Percentiles rank a stretch among this genome's conserved stretches.
These are phyloP conservation scores for Apiospora rasikravindrae DNA, from an alignment of 2,329 filamentous ascomycete genomes.

Conservation along the genomic window DNA sequence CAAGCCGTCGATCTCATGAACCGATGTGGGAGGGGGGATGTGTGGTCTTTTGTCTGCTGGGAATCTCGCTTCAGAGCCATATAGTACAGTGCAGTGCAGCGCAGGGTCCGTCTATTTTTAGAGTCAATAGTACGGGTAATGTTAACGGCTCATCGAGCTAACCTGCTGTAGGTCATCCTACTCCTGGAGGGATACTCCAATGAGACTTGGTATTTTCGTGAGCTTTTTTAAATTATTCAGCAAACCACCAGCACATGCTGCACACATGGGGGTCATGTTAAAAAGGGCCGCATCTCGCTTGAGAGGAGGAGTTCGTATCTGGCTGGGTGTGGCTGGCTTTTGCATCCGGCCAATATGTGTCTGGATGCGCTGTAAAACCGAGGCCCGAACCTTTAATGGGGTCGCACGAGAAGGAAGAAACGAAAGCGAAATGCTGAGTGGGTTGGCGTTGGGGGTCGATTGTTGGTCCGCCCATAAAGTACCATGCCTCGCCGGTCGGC, in stretches of 20 bases:
- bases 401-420: background rate
- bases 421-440: background rate
- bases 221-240: background rate
- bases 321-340: background rate
- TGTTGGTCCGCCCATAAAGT: background rate
- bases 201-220: background rate
- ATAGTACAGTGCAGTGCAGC: background rate
- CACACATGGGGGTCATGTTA: background rate
- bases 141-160: background rate
- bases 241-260: background rate
- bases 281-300: background rate
- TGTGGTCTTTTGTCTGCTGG: background rate
- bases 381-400: background rate
- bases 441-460: background rate
- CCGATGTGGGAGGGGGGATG: background rate
- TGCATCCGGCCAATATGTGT: background rate
- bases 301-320: background rate
- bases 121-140: constrained; percentile 17
- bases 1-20: background rate
- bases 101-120: constrained; percentile 16
- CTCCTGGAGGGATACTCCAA: constrained; percentile 1
- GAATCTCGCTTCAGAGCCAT: constrained; percentile 1
- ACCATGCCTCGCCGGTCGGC: background rate
- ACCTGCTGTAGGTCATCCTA: constrained; percentile 11
- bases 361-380: background rate